Evolutionary conservation across 768 basidiomycete genomes (phyloP), one percentile per base, ranked within the genome.

Genomic region (Mycena filopes): DNA sequence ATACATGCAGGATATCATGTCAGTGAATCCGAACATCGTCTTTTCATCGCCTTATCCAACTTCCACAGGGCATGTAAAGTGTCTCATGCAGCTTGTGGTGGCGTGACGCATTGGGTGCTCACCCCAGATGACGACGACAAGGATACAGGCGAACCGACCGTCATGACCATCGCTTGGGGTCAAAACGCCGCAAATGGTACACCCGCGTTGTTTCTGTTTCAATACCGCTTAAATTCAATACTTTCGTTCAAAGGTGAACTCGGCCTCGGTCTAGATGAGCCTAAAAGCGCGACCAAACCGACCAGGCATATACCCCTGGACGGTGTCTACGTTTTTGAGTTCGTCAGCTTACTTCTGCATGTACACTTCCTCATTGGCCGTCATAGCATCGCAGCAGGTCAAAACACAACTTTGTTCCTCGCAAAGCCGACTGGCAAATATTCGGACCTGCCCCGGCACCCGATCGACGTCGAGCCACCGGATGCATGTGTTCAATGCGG

Each of bases 251-350:
- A 65, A 87, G 90, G 89, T 48, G 95, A 97, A 76, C 87, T 97
- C 5, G 94, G 93, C 0, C 78, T 95, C 4, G 94, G 95, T 11
- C 82, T 83, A 0, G 90, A 93, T 4, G 88, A 93, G 72, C 89
- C 92, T 0, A 96, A 96, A 79, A 94, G 92, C 66, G 87, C 94
- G 1, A 95, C 94, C 13, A 95, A 94, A 70, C 94, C 94, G 0
- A 89, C 87, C 4, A 83, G 83, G 55, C 85, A 95, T 67, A 77
- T 86, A 20, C 87, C 90, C 7, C 84, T 99, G 12, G 79, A 75
- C n/a, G 94, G 89, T 0, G 84, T 98, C 36, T 86, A 93, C n/a
- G 86, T 98, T 48, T 81, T 96, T 53, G 83, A 87, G 93, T 93
- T 70, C 61, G 87, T 75, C n/a, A 55, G 23, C n/a, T 43, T 28